A percentile compares a stretch with the other conserved stretches of the same genome.
These are phyloP conservation scores for Magnaporthiopsis poae DNA, from an alignment of 2,329 filamentous ascomycete species.

Conservation along the genomic window DNA sequence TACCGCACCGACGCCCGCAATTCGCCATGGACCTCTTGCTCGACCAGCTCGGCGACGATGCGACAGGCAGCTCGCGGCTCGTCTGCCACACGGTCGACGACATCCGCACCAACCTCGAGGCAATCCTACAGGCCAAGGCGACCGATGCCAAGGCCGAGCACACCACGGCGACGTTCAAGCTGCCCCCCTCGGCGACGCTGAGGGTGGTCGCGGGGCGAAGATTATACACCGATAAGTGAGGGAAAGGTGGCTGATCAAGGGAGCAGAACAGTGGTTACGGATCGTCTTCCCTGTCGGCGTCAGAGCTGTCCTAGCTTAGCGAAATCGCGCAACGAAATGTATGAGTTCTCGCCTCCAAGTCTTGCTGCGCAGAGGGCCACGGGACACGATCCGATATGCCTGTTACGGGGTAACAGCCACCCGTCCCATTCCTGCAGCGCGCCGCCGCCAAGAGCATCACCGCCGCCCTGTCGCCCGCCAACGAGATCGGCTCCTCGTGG, in stretches of 20 bases:
- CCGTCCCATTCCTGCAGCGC: constrained; percentile 38
- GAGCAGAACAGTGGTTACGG: too few relatives aligned
- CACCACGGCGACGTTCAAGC: constrained; percentile 35
- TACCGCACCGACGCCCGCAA: not conserved
- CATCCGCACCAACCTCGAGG: constrained; percentile 34
- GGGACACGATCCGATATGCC: too few relatives aligned
- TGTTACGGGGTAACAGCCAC: too few relatives aligned
- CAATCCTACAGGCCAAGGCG: constrained; percentile 31
- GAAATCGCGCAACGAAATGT: too few relatives aligned
- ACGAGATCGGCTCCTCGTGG: constrained; percentile 37
- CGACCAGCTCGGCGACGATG: constrained; percentile 20
- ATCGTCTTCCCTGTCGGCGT: too few relatives aligned
- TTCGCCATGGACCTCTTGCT: constrained; percentile 20
- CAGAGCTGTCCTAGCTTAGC: too few relatives aligned
- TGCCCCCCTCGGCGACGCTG: constrained; percentile 36
- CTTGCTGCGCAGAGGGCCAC: too few relatives aligned
- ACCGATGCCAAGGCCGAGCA: constrained; percentile 41
- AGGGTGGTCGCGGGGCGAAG: too few relatives aligned
- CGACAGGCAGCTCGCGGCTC: not conserved
- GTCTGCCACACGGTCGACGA: constrained; percentile 33
- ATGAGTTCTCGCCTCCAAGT: too few relatives aligned
- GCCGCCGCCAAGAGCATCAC: constrained; percentile 41
- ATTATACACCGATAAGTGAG: too few relatives aligned
- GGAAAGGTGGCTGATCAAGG: too few relatives aligned
- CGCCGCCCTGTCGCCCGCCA: constrained; percentile 30